A percentile compares a stretch with the other conserved stretches of the same genome.
These are phyloP conservation scores for Blastobotrys capitulatus DNA, from an alignment of 1,139 yeast species.

Conservation along the genomic window DNA sequence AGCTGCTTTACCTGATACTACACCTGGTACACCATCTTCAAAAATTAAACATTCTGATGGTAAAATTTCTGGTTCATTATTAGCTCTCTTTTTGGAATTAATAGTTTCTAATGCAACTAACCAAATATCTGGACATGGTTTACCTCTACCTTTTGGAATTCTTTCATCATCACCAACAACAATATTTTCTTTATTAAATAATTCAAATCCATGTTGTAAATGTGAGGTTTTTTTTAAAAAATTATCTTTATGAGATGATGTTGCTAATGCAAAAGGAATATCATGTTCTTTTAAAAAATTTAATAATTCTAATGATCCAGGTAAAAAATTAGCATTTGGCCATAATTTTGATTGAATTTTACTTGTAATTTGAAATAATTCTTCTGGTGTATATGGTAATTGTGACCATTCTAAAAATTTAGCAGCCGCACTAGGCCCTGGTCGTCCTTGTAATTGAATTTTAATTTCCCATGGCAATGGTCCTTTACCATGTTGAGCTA, in stretches of 20 bases:
- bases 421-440: conserved; percentile 65
- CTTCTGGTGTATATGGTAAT: conserved; percentile 61
- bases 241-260: conserved; percentile 64
- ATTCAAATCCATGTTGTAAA: conserved; percentile 51
- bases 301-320: conserved; percentile 77
- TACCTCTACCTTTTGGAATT: conserved; percentile 79
- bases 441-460: conserved; percentile 80
- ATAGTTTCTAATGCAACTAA: conserved; percentile 65
- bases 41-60: conserved; percentile 82
- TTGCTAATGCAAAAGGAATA: conserved; percentile 88
- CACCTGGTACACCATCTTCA: conserved; percentile 94
- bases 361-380: conserved; percentile 47
- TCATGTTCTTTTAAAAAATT: conserved; percentile 42
- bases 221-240: conserved; percentile 66
- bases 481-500: conserved; percentile 65
- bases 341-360: conserved; percentile 55
- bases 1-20: conserved; percentile 72
- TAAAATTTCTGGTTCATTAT: conserved; percentile 41
- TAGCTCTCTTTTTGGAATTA: conserved; percentile 41
- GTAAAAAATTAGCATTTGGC: conserved; percentile 61
- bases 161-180: conserved; percentile 87
- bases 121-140: conserved; percentile 94
- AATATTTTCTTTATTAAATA: conserved; percentile 58
- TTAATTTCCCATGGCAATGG: conserved; percentile 88
- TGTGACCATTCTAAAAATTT: conserved; percentile 61